These are phyloP conservation scores for Yarrowia sp. DNA, from an alignment of 805 yeast genomes.

Conservation along the genomic window DNA sequence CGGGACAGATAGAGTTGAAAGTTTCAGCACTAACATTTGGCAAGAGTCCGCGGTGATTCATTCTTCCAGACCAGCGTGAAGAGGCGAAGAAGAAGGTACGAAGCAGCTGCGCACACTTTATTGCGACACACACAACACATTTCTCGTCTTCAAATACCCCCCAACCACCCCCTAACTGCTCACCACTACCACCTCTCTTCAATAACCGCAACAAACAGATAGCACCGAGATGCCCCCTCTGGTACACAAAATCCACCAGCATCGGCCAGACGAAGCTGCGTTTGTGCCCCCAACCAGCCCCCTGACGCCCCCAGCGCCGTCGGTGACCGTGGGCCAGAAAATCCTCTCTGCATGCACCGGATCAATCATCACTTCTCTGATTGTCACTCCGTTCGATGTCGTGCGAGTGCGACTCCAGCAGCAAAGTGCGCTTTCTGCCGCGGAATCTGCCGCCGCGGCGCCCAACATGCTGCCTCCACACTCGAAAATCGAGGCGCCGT, in stretches of 20 bases:
- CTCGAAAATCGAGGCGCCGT: constrained; percentile 34
- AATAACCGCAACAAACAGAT: background rate
- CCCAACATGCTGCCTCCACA: constrained; percentile 56
- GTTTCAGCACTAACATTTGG: constrained; percentile 31
- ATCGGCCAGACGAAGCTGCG: background rate
- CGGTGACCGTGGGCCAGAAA: constrained; percentile 46
- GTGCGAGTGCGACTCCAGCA: constrained; percentile 55
- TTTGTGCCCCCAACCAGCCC: constrained; percentile 19
- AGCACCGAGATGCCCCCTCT: constrained; percentile 6
- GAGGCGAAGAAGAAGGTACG: background rate
- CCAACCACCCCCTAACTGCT: too few species aligned
- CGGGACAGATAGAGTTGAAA: constrained; percentile 28
- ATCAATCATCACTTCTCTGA: constrained; percentile 51
- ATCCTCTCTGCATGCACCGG: constrained; percentile 55
- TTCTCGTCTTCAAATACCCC: too few species aligned
- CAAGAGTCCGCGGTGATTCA: constrained; percentile 25
- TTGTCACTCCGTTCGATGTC: constrained; percentile 55
- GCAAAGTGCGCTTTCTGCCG: constrained; percentile 46
- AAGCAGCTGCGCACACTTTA: too few species aligned
- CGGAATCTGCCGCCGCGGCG: constrained; percentile 52
- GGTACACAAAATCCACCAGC: constrained; percentile 27
- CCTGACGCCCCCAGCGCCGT: constrained; percentile 5
- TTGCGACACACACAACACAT: background rate
- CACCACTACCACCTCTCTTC: background rate
- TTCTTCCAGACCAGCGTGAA: background rate